Evolutionary conservation across 768 basidiomycete species (phyloP).

Genomic region (Agrocybe praecox): DNA sequence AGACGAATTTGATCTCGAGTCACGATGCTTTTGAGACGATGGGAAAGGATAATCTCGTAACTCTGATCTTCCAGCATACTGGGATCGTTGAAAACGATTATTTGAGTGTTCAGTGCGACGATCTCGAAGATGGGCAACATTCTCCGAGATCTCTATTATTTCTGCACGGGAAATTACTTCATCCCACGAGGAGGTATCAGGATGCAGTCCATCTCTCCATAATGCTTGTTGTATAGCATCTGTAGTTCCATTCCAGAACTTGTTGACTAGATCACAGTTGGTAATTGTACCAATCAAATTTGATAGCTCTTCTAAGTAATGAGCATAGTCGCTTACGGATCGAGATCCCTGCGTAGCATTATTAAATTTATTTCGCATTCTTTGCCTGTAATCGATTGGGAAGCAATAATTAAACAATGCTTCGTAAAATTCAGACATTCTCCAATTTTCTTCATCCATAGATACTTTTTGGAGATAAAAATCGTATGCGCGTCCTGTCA

Average conservation of each 20-base stretch:
- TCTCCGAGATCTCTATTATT: constrained; percentile 14
- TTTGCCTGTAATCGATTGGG: constrained; percentile 17
- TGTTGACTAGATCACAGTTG: constrained; percentile 29
- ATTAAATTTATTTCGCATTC: constrained; percentile 27
- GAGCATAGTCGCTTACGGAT: constrained; percentile 21
- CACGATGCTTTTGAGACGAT: too few relatives aligned
- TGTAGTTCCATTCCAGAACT: constrained; percentile 35
- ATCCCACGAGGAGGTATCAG: constrained; percentile 23
- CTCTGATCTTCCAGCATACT: too few relatives aligned
- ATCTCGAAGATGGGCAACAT: background rate
- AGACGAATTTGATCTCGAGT: too few relatives aligned
- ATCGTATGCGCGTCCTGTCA: constrained; percentile 13
- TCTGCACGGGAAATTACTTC: constrained; percentile 9
- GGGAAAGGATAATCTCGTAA: too few relatives aligned
- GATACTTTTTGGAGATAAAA: constrained; percentile 23
- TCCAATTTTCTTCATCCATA: constrained; percentile 24
- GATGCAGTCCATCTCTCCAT: constrained; percentile 27
- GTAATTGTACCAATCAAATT: constrained; percentile 33
- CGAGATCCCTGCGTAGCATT: constrained; percentile 22
- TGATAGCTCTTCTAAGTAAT: constrained; percentile 30
- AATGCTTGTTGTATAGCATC: constrained; percentile 26
- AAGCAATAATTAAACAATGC: constrained; percentile 40
- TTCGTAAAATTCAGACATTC: constrained; percentile 27
- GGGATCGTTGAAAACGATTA: background rate
- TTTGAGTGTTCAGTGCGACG: background rate